Evolutionary conservation across 2,329 filamentous ascomycete genomes (phyloP).

Genomic region (Aspergillus sp.): DNA sequence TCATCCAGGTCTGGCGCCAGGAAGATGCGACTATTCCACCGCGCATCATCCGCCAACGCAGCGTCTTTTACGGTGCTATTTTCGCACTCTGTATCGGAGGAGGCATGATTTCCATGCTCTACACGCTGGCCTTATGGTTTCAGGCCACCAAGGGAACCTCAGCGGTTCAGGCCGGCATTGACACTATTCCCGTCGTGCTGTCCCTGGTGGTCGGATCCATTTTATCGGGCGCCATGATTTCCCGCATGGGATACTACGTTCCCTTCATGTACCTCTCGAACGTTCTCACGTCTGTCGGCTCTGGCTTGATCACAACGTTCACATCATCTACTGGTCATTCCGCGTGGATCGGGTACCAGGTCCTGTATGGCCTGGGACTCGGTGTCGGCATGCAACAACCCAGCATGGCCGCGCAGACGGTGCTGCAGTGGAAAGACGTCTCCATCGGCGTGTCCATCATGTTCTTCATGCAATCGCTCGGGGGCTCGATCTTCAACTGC

Average conservation of each 20-base stretch:
- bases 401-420: conserved; percentile 5
- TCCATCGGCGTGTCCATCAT: conserved; percentile 35
- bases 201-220: neutral
- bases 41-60: neutral
- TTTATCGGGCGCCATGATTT: neutral
- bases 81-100: neutral
- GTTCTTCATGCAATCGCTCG: conserved; percentile 37
- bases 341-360: conserved; percentile 9
- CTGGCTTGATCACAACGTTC: conserved; percentile 6
- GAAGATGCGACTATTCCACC: neutral
- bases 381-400: conserved; percentile 4
- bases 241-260: conserved; percentile 9
- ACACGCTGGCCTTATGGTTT: conserved; percentile 1
- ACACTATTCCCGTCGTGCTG: neutral
- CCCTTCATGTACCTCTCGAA: conserved; percentile 4
- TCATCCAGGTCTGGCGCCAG: neutral
- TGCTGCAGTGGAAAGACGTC: conserved; percentile 30
- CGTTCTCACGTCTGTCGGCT: neutral
- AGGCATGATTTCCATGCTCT: neutral
- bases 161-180: neutral
- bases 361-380: conserved; percentile 6
- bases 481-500: conserved; percentile 37
- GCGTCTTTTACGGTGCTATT: neutral
- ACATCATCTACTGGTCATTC: neutral
- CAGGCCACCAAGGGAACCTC: conserved; percentile 1